Evolutionary conservation across 495 filamentous ascomycete species (phyloP).

Genomic region (Aeminium ludgeri): DNA sequence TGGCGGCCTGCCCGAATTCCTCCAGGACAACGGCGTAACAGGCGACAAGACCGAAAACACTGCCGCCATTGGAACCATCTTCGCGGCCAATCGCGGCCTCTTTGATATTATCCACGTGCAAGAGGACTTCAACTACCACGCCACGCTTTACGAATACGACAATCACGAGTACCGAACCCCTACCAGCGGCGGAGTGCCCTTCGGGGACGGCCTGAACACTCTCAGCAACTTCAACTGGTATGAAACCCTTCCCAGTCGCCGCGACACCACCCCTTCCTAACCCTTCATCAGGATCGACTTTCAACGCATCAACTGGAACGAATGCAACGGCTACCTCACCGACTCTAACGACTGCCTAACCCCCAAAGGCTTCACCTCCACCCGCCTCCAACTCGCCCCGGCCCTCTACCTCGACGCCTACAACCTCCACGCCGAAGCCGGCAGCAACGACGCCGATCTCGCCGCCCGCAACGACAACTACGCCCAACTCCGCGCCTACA

Average conservation of each 20-base stretch:
- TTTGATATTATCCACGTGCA: slow-evolving; percentile 46
- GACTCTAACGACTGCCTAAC: slow-evolving; percentile 42
- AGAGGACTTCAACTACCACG: slow-evolving; percentile 54
- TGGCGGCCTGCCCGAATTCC: background rate
- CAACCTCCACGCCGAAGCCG: slow-evolving; percentile 47
- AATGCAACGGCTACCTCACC: slow-evolving; percentile 28
- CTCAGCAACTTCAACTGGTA: slow-evolving; percentile 36
- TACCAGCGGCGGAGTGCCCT: slow-evolving; percentile 41
- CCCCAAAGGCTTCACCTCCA: slow-evolving; percentile 48
- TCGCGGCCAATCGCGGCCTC: slow-evolving; percentile 18
- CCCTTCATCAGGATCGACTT: slow-evolving; percentile 25
- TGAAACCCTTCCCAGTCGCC: too few species aligned
- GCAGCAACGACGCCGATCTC: slow-evolving; percentile 32
- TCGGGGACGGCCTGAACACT: slow-evolving; percentile 46
- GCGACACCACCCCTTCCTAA: too few species aligned
- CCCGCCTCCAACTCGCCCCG: slow-evolving; percentile 32
- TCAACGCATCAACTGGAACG: slow-evolving; percentile 38
- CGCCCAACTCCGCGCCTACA: slow-evolving; percentile 37
- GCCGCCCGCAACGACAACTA: slow-evolving; percentile 37
- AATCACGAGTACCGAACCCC: slow-evolving; percentile 40
- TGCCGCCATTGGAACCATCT: background rate
- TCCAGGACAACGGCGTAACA: background rate
- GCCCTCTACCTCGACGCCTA: slow-evolving; percentile 41
- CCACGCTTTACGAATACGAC: slow-evolving; percentile 37
- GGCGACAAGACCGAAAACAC: background rate